Percentiles rank a stretch among this genome's conserved stretches.
These are phyloP conservation scores for Pleurotus djamor DNA, from an alignment of 768 basidiomycete genomes.

Conservation along the genomic window DNA sequence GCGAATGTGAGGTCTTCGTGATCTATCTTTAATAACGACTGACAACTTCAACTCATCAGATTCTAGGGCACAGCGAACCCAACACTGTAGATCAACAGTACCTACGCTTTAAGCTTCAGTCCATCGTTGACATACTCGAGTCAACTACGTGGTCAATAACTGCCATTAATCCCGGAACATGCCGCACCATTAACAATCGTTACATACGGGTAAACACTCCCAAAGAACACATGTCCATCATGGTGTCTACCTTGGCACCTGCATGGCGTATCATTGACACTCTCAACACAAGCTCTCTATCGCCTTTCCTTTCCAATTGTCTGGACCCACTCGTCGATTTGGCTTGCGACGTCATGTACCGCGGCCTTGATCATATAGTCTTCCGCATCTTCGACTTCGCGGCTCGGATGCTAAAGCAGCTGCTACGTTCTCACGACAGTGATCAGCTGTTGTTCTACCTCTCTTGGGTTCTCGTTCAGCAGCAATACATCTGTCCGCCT, in stretches of 20 bases:
- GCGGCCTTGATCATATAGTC: not conserved
- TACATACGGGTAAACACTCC: not conserved
- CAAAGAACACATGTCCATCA: not conserved
- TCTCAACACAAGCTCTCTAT: not conserved
- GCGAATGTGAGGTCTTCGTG: not conserved
- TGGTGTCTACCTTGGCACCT: not conserved
- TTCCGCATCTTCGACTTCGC: not conserved
- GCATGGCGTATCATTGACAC: not conserved
- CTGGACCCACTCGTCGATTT: not conserved
- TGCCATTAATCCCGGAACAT: not conserved
- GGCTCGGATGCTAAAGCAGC: not conserved
- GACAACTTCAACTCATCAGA: not conserved
- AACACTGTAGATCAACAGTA: not conserved
- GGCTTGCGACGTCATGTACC: not conserved
- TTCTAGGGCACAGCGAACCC: not conserved
- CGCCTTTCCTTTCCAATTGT: not conserved
- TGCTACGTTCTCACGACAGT: not conserved
- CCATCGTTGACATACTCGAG: not conserved
- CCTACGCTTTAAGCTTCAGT: not conserved
- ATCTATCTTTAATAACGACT: not conserved
- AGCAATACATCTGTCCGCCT: not conserved
- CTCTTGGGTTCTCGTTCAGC: not conserved
- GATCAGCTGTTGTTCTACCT: not conserved
- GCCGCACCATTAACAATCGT: not conserved
- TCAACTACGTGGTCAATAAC: not conserved